These are phyloP conservation scores for Neopestalotiopsis sp. DNA, from an alignment of 2,329 filamentous ascomycete species.

Conservation along the genomic window DNA sequence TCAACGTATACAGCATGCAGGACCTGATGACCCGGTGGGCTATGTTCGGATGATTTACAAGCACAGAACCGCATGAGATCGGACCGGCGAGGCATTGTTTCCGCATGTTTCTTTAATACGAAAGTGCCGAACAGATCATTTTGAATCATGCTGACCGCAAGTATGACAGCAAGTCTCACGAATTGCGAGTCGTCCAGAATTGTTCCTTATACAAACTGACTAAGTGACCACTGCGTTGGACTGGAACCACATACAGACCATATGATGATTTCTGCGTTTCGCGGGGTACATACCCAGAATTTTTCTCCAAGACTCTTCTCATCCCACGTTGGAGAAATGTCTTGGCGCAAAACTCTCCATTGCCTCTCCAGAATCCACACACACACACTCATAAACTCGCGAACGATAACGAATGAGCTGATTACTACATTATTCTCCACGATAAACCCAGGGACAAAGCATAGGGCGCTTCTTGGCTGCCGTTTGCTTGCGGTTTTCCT, in stretches of 20 bases:
- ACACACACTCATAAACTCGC: no score
- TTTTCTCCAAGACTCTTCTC: neutral
- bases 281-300: neutral
- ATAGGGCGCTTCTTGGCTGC: neutral
- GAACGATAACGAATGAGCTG: neutral
- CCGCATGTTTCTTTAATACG: neutral
- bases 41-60: neutral
- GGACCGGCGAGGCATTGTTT: neutral
- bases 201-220: neutral
- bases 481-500: neutral
- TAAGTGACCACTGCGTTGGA: no score
- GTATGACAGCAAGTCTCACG: neutral
- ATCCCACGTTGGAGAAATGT: neutral
- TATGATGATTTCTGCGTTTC: neutral
- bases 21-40: no score
- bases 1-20: no score
- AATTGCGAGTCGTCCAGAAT: neutral
- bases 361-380: no score
- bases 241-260: no score
- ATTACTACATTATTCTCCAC: neutral
- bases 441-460: neutral
- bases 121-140: neutral
- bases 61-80: neutral
- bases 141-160: conserved; percentile 4
- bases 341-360: neutral